These are phyloP conservation scores for Cladosporium austrohemisphaericum DNA, from an alignment of 2,329 filamentous ascomycete species.

Conservation along the genomic window DNA sequence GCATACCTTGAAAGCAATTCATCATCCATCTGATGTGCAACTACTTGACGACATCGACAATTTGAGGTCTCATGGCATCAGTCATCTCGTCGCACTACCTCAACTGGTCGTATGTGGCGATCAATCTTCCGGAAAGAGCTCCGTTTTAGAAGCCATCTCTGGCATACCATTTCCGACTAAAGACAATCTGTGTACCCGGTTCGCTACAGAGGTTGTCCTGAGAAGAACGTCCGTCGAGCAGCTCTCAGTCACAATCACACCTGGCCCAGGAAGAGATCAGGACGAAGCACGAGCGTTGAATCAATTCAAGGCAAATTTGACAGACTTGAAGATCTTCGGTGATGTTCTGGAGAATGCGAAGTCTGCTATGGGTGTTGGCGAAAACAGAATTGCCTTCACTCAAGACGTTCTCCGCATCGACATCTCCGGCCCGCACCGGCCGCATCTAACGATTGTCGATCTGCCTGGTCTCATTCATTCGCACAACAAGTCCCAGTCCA, in stretches of 20 bases:
- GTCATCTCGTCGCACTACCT: conserved; percentile 23
- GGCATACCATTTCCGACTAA: conserved; percentile 56
- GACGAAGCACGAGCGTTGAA: conserved; percentile 1
- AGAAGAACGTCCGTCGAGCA: conserved; percentile 11
- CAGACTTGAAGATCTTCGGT: neutral
- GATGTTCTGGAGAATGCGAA: conserved; percentile 27
- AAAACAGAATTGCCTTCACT: conserved; percentile 35
- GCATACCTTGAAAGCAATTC: neutral
- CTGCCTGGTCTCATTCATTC: conserved; percentile 29
- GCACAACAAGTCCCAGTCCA: conserved; percentile 29
- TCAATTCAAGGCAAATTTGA: conserved; percentile 4
- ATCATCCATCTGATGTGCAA: neutral
- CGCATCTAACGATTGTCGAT: conserved; percentile 1
- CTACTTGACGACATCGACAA: conserved; percentile 1
- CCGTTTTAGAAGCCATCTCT: conserved; percentile 60
- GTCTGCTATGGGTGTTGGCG: conserved; percentile 47
- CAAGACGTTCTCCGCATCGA: conserved; percentile 48
- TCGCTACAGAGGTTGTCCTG: conserved; percentile 27
- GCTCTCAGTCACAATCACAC: neutral
- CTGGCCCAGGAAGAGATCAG: neutral
- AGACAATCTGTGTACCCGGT: conserved; percentile 52
- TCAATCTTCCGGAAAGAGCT: conserved; percentile 59
- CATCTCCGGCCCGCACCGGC: conserved; percentile 29
- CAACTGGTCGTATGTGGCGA: conserved; percentile 54
- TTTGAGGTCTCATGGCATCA: neutral